Percentiles rank a stretch among this genome's conserved stretches.
phyloP scores from a whole-genome alignment of 345 rosid species.

The Lumnitzera racemosa region DNA sequence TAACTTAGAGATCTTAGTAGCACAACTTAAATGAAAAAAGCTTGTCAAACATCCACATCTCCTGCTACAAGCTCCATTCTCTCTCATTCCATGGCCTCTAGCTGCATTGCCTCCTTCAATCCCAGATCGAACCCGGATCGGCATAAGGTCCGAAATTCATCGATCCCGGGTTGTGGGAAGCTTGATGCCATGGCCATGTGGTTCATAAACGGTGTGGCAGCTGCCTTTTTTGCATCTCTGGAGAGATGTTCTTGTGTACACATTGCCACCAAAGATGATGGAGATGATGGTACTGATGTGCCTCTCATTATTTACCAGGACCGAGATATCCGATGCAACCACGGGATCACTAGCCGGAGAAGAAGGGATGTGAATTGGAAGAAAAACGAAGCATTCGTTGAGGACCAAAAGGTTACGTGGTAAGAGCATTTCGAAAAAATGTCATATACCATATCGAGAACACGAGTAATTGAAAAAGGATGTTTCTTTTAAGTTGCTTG shows the following conservation, averaged over 20 bases:
- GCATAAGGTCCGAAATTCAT: constrained; percentile 16
- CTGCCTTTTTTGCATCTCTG: constrained; percentile 53
- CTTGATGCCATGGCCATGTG: constrained; percentile 59
- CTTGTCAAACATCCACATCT: too few species aligned
- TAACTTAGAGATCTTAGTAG: too few species aligned
- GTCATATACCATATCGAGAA: too few species aligned
- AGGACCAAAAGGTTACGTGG: too few species aligned
- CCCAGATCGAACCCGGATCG: constrained; percentile 23
- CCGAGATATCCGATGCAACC: constrained; percentile 21
- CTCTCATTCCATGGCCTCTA: neutral
- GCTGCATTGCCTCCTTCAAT: constrained; percentile 25
- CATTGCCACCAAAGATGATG: constrained; percentile 45
- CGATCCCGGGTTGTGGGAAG: constrained; percentile 32
- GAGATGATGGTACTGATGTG: constrained; percentile 42
- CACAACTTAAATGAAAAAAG: too few species aligned
- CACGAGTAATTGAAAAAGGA: too few species aligned
- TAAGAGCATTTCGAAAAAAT: too few species aligned
- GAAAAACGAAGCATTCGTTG: constrained; percentile 5
- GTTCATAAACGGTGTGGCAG: constrained; percentile 46
- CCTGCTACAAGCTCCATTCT: too few species aligned
- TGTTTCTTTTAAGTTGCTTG: too few species aligned
- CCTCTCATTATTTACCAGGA: constrained; percentile 47
- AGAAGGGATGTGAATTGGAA: constrained; percentile 29
- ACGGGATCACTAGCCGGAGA: constrained; percentile 19
- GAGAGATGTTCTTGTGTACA: constrained; percentile 61